Percentiles rank a stretch among this genome's conserved stretches.
Evolutionary conservation across 2,329 filamentous ascomycete species (phyloP).

Genomic region (Apiospora hydei): DNA sequence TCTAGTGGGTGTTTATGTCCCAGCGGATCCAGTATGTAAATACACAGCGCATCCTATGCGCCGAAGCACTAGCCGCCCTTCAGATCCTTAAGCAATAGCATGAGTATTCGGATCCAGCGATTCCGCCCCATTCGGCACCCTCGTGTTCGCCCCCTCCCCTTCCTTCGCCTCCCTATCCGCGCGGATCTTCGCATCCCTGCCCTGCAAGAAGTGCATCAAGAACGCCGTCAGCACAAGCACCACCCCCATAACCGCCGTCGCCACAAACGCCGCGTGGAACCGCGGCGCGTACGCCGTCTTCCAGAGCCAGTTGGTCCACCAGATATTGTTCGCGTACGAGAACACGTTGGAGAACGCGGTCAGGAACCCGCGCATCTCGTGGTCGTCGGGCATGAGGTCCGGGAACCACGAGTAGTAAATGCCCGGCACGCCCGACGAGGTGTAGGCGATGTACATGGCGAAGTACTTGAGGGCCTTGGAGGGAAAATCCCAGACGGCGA

Average conservation of each 20-base stretch:
- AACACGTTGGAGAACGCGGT: conserved; percentile 32
- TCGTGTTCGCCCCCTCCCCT: background rate
- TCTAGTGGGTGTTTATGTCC: background rate
- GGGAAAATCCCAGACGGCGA: conserved; percentile 24
- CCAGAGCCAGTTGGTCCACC: conserved; percentile 30
- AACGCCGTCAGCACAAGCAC: background rate
- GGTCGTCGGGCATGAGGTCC: conserved; percentile 36
- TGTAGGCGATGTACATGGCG: conserved; percentile 29
- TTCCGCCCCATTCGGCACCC: background rate
- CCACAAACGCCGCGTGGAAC: conserved; percentile 30
- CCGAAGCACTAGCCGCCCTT: too few relatives aligned
- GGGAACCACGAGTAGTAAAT: conserved; percentile 36
- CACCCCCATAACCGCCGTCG: background rate
- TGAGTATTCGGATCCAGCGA: too few relatives aligned
- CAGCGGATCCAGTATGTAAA: background rate
- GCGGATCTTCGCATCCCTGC: background rate
- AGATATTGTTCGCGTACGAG: conserved; percentile 31
- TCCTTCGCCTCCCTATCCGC: background rate
- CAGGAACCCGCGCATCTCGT: conserved; percentile 36
- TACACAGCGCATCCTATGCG: too few relatives aligned
- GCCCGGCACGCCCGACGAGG: conserved; percentile 29
- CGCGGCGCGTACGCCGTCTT: conserved; percentile 28
- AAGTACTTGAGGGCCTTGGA: conserved; percentile 25
- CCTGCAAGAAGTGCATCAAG: background rate
- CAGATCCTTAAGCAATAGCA: too few relatives aligned